Evolutionary conservation across 1,284 basidiomycete species (phyloP).

Genomic region (Ustilago tritici): DNA sequence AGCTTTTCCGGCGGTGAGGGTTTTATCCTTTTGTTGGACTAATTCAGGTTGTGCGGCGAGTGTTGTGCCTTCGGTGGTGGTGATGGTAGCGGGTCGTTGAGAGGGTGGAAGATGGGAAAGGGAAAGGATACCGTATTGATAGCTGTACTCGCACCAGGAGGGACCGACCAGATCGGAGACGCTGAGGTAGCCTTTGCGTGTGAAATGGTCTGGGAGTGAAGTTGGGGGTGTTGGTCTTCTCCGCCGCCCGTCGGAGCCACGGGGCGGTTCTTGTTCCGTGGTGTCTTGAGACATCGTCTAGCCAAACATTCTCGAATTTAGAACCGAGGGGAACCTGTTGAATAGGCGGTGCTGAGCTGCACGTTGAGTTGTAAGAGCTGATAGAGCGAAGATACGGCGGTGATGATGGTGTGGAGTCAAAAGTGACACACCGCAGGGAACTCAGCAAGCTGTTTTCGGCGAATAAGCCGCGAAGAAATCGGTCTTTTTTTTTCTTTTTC

Average conservation of each 20-base stretch:
- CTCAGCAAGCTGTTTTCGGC: constrained; percentile 2
- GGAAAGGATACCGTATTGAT: constrained; percentile 57
- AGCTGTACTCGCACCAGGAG: constrained; percentile 65
- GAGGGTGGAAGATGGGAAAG: constrained; percentile 54
- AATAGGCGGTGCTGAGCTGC: not conserved
- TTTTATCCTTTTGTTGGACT: constrained; percentile 45
- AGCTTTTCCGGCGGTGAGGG: constrained; percentile 59
- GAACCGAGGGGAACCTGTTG: not conserved
- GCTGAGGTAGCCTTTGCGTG: constrained; percentile 50
- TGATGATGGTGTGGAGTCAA: constrained; percentile 5
- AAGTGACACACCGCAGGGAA: not conserved
- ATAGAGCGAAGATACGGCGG: not conserved
- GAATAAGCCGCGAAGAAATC: constrained; percentile 14
- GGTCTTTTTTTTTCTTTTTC: constrained; percentile 10
- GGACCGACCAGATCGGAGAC: constrained; percentile 66
- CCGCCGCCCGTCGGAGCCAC: not conserved
- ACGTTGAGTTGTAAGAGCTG: not conserved
- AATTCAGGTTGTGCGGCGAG: constrained; percentile 36
- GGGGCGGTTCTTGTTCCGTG: not conserved
- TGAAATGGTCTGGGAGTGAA: constrained; percentile 44
- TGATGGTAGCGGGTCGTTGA: constrained; percentile 53
- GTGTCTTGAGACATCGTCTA: not conserved
- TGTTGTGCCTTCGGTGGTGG: constrained; percentile 47
- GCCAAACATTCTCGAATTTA: too few species aligned
- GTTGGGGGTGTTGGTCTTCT: constrained; percentile 13